Conservation (phyloP, 2,329 filamentous ascomycete species). For the Cercospora beticola region DNA sequence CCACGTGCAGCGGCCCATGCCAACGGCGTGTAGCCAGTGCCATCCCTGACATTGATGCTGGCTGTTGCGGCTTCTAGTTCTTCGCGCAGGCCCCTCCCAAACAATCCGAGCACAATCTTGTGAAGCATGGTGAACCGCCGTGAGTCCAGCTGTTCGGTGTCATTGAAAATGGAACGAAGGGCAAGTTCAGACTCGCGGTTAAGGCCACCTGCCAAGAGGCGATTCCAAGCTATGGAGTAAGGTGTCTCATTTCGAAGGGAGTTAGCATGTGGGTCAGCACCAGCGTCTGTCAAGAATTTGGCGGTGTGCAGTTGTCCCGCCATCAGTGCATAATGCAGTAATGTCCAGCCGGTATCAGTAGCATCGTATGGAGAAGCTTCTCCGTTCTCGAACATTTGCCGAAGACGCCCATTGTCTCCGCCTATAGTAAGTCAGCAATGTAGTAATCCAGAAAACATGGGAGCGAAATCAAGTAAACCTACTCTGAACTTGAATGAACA, state of each 20-base stretch:
- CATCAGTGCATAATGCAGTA: neutral
- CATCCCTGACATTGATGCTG: neutral
- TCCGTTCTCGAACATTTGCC: neutral
- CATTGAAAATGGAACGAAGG: neutral
- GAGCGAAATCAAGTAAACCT: neutral
- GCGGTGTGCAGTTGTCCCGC: neutral
- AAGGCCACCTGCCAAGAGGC: neutral
- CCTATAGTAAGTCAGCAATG: neutral
- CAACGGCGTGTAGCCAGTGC: neutral
- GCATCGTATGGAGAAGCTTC: neutral
- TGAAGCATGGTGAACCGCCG: neutral
- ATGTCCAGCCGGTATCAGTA: neutral
- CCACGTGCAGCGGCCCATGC: neutral
- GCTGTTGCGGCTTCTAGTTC: neutral
- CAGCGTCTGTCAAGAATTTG: neutral
- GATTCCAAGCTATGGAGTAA: neutral
- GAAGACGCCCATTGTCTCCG: neutral
- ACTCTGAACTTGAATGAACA: neutral
- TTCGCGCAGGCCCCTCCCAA: neutral
- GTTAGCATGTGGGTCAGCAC: neutral
- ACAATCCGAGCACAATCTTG: neutral
- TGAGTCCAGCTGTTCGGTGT: neutral
- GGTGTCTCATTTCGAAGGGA: neutral
- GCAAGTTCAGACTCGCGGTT: neutral
- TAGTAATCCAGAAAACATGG: neutral